Evolutionary conservation across 768 basidiomycete species (phyloP).

Genomic region (Pulveroboletus sp.): DNA sequence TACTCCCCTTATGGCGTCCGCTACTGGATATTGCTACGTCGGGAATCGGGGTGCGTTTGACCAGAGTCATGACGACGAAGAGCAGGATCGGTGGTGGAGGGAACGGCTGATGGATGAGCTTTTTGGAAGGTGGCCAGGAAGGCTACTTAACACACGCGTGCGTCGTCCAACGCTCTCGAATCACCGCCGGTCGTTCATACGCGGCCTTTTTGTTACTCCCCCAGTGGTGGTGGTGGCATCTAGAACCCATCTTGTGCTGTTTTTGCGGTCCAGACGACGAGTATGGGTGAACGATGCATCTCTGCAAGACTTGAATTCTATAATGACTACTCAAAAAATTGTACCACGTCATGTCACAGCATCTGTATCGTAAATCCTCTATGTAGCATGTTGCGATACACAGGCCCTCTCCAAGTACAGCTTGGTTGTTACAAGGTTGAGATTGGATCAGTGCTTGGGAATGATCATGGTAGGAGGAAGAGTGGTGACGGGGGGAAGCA

Average conservation of each 20-base stretch:
- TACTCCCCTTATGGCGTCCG: conserved; percentile 35
- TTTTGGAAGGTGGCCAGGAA: conserved; percentile 65
- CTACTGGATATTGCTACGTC: conserved; percentile 17
- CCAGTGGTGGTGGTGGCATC: conserved; percentile 85
- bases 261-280: conserved; percentile 55
- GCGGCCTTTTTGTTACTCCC: not conserved
- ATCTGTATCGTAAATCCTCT: conserved; percentile 15
- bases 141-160: conserved; percentile 68
- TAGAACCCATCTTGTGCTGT: conserved; percentile 62
- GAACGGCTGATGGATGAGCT: conserved; percentile 44
- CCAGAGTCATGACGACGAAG: conserved; percentile 14
- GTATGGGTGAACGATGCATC: conserved; percentile 12
- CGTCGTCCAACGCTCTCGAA: conserved; percentile 21
- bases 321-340: not conserved
- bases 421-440: conserved; percentile 1
- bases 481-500: conserved; percentile 84
- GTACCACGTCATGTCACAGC: not conserved
- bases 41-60: conserved; percentile 22
- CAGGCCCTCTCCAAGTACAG: not conserved
- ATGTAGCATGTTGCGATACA: conserved; percentile 2
- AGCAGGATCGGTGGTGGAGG: conserved; percentile 36
- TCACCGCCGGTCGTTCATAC: not conserved
- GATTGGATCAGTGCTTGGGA: conserved; percentile 34
- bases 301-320: not conserved
- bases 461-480: conserved; percentile 90